Conservation (phyloP, 2,329 filamentous ascomycete species). For the Rachicladosporium sp. region DNA sequence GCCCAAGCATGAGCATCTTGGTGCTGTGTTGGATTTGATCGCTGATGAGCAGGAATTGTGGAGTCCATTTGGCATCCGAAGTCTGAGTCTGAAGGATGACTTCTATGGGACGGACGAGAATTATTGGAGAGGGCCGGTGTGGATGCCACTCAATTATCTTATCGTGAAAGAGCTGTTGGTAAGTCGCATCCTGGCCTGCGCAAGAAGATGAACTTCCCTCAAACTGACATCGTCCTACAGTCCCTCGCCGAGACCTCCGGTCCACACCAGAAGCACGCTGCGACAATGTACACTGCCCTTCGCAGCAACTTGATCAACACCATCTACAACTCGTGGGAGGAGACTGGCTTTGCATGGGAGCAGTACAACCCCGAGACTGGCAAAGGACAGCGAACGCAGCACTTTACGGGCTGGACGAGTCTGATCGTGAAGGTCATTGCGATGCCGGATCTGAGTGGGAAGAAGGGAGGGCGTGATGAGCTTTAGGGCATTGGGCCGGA, state of each 20-base stretch:
- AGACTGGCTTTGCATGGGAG: slow-evolving; percentile 96
- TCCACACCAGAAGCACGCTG: slow-evolving; percentile 56
- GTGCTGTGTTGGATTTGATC: slow-evolving; percentile 64
- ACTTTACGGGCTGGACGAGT: slow-evolving; percentile 99
- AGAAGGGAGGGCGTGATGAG: slow-evolving; percentile 33
- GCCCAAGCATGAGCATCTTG: slow-evolving; percentile 61
- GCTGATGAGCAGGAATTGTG: slow-evolving; percentile 76
- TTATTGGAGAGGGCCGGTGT: slow-evolving; percentile 90
- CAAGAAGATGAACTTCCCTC: too few relatives aligned
- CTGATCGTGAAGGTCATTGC: slow-evolving; percentile 94
- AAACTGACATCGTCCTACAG: slow-evolving; percentile 26
- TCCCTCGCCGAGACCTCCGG: slow-evolving; percentile 52
- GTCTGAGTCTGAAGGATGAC: slow-evolving; percentile 69
- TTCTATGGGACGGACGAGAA: slow-evolving; percentile 88
- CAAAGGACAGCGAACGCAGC: slow-evolving; percentile 85
- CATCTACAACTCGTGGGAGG: slow-evolving; percentile 74
- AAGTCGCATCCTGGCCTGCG: slow-evolving; percentile 9
- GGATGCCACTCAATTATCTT: slow-evolving; percentile 95
- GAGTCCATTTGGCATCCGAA: slow-evolving; percentile 78
- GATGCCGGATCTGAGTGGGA: slow-evolving; percentile 57
- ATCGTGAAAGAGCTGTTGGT: slow-evolving; percentile 66
- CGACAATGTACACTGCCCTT: slow-evolving; percentile 62
- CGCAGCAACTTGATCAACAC: slow-evolving; percentile 79
- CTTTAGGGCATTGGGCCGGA: slow-evolving; percentile 23
- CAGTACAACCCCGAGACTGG: slow-evolving; percentile 94